Conservation (phyloP, 345 rosid species). For the Camelina neglecta region DNA sequence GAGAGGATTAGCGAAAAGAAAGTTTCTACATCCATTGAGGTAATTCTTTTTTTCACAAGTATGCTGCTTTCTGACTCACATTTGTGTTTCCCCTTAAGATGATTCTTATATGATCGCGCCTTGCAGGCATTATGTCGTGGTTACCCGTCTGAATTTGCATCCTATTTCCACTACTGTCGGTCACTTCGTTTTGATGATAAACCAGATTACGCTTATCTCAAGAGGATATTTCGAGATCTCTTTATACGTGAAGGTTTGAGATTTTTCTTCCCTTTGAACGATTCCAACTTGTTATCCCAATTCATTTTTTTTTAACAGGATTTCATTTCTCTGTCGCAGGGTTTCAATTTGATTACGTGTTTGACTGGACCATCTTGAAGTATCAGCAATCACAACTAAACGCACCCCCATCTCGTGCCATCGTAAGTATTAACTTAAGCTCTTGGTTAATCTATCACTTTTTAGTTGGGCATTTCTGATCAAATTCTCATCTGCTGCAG, state of each 20-base stretch:
- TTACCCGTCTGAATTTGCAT: conserved; percentile 95
- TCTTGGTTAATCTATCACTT: neutral
- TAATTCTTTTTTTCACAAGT: conserved; percentile 23
- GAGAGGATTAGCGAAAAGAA: conserved; percentile 98
- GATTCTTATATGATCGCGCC: neutral
- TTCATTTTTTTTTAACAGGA: conserved; percentile 10
- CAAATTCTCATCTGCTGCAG: conserved; percentile 41
- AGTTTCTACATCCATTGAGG: conserved; percentile 88
- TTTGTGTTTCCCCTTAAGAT: neutral
- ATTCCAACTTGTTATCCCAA: neutral
- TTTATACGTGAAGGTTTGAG: conserved; percentile 87
- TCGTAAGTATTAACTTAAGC: conserved; percentile 23
- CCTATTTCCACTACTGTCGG: conserved; percentile 97
- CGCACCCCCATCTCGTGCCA: conserved; percentile 72
- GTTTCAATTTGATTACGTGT: conserved; percentile 93
- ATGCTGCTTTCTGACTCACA: conserved; percentile 13
- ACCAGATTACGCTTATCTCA: conserved; percentile 94
- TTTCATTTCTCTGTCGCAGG: conserved; percentile 57
- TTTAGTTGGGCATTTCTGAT: conserved; percentile 2
- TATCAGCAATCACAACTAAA: conserved; percentile 93
- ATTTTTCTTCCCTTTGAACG: neutral
- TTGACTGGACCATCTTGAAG: conserved; percentile 98
- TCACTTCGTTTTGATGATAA: conserved; percentile 92
- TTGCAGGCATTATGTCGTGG: conserved; percentile 63
- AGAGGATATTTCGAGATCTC: conserved; percentile 92